These are phyloP conservation scores for Helotiales sp. DNA, from an alignment of 2,329 filamentous ascomycete species.

Conservation along the genomic window DNA sequence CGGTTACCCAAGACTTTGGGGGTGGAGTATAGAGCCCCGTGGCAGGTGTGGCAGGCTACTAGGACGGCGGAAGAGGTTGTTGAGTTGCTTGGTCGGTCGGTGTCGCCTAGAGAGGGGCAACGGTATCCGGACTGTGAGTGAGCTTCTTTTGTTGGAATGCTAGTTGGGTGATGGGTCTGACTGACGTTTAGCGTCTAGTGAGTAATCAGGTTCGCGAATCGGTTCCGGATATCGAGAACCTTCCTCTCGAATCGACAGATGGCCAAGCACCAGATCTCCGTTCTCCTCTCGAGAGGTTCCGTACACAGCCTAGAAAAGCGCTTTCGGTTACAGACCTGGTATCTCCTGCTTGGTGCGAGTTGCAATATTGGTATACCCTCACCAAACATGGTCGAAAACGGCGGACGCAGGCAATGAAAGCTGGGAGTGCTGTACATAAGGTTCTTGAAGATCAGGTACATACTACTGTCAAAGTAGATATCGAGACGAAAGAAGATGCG, in stretches of 20 bases:
- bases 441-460: conserved; percentile 84
- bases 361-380: conserved; percentile 89
- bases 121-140: conserved; percentile 54
- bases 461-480: conserved; percentile 69
- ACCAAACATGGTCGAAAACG: conserved; percentile 75
- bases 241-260: neutral
- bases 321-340: conserved; percentile 87
- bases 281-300: conserved; percentile 75
- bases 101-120: conserved; percentile 13
- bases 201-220: conserved; percentile 37
- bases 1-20: conserved; percentile 43
- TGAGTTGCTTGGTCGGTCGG: conserved; percentile 29
- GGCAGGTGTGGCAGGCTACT: conserved; percentile 30
- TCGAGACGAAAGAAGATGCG: conserved; percentile 74
- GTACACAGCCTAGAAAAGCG: conserved; percentile 72
- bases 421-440: conserved; percentile 78
- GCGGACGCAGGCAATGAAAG: conserved; percentile 79
- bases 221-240: neutral
- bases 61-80: conserved; percentile 29
- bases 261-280: conserved; percentile 41
- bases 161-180: conserved; percentile 48
- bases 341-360: conserved; percentile 90
- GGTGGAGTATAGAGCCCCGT: conserved; percentile 33
- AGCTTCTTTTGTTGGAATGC: neutral
- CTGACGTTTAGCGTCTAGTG: conserved; percentile 64